A percentile compares a stretch with the other conserved stretches of the same genome.
phyloP scores from a whole-genome alignment of 257 asterid genomes.

The Rauvolfia tetraphylla region DNA sequence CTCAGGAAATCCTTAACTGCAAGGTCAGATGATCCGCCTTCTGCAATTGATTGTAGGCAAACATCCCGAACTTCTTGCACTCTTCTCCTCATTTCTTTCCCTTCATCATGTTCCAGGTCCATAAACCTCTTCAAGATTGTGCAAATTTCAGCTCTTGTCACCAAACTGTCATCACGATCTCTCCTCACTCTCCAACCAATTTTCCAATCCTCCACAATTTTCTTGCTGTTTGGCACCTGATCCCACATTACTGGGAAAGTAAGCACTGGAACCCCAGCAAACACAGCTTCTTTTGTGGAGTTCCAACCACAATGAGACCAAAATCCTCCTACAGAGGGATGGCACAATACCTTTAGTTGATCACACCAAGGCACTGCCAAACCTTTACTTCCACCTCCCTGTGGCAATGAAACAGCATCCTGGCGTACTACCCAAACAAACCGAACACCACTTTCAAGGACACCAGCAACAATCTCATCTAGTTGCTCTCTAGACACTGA shows the following conservation, averaged over 20 bases:
- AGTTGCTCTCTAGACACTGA: no score
- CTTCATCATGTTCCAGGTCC: conserved; percentile 38
- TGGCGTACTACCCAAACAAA: no score
- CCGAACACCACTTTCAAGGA: no score
- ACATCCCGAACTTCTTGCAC: conserved; percentile 23
- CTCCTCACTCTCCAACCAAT: conserved; percentile 52
- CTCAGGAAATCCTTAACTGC: conserved; percentile 14
- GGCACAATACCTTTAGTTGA: conserved; percentile 50
- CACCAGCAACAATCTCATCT: no score
- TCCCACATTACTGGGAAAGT: conserved; percentile 46
- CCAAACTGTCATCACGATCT: conserved; percentile 30
- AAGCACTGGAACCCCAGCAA: conserved; percentile 53
- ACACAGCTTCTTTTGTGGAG: conserved; percentile 48
- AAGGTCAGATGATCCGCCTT: conserved; percentile 29
- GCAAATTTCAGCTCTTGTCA: conserved; percentile 29
- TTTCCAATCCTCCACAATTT: conserved; percentile 54
- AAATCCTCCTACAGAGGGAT: conserved; percentile 54
- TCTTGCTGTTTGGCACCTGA: conserved; percentile 46
- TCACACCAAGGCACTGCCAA: conserved; percentile 63
- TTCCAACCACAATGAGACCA: conserved; percentile 82
- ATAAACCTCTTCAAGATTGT: conserved; percentile 35
- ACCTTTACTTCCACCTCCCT: conserved; percentile 23
- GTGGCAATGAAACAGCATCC: no score
- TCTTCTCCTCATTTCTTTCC: conserved; percentile 36
- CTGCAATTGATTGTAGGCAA: conserved; percentile 30